phyloP scores from a whole-genome alignment of 495 filamentous ascomycete species.

The Geoglossum glabrum region DNA sequence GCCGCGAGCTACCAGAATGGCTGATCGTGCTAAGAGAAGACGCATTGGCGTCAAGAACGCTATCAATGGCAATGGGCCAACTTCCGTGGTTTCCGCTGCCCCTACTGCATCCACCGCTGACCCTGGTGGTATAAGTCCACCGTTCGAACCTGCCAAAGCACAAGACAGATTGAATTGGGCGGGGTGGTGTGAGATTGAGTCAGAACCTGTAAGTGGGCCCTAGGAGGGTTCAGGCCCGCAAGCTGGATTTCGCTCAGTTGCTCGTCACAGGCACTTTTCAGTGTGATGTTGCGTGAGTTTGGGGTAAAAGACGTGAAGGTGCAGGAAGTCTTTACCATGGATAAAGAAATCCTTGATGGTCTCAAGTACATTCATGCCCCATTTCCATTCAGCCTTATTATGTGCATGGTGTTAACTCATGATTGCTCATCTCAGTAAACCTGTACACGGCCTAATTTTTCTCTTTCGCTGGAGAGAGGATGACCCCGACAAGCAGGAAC shows the following conservation, averaged over 20 bases:
- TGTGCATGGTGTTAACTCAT: not conserved
- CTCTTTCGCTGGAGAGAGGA: conserved; percentile 52
- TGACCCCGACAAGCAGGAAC: conserved; percentile 33
- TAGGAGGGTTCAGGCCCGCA: not conserved
- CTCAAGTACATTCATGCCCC: not conserved
- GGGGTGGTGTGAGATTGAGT: conserved; percentile 80
- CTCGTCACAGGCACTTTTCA: conserved; percentile 49
- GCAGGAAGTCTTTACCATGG: conserved; percentile 58
- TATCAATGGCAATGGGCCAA: not conserved
- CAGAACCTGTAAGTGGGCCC: conserved; percentile 49
- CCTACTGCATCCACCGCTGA: too few relatives aligned
- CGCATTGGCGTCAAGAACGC: conserved; percentile 6
- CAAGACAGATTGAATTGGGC: conserved; percentile 34
- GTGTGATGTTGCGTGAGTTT: conserved; percentile 57
- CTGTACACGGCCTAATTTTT: conserved; percentile 67
- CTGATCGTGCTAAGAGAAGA: conserved; percentile 18
- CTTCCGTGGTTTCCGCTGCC: not conserved
- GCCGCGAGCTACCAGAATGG: conserved; percentile 13
- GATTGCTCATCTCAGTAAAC: conserved; percentile 28
- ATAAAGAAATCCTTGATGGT: conserved; percentile 41
- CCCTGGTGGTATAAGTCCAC: conserved; percentile 9
- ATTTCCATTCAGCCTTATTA: not conserved
- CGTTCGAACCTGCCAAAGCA: conserved; percentile 20
- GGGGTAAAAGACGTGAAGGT: conserved; percentile 55
- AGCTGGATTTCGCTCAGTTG: conserved; percentile 5